Base-by-base conservation (phyloP, 768 basidiomycete species). In the Collybia nuda region DNA sequence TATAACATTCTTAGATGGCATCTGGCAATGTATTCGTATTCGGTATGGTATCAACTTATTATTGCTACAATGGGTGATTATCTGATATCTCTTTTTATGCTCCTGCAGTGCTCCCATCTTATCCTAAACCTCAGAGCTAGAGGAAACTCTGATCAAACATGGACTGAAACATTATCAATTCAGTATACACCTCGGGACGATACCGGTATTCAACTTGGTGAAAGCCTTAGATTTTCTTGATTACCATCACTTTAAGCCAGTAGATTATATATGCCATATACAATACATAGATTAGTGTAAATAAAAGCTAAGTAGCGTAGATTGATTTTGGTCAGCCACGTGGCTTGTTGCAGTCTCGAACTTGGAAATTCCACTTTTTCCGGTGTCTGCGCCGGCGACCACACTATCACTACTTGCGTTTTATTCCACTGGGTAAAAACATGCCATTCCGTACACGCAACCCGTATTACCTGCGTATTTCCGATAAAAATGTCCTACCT, bases 391-490 rank as follows among this genome's bases (percentile, higher is more conserved):
- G n/a, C n/a, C n/a, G n/a, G n/a, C n/a, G n/a, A n/a, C n/a, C n/a
- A n/a, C n/a, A n/a, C n/a, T n/a, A n/a, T n/a, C n/a, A n/a, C n/a
- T n/a, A n/a, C n/a, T n/a, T n/a, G n/a, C n/a, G n/a, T n/a, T n/a
- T n/a, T n/a, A n/a, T n/a, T n/a, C n/a, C n/a, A n/a, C n/a, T n/a
- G n/a, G n/a, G n/a, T n/a, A 14, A 28, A 28, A 7, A 21, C 14
- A 90, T 90, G 88, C 66, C 73, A 0, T 93, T 89, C 65, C 72
- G 75, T 23, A 75, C 84, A 17, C 78, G 91, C 41, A 96, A 94
- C 62, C 77, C 84, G 0, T 90, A 86, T 61, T 93, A 94, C 64
- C 75, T 97, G 48, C 82, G 93, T 39, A 83, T 93, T 44, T 90
- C 90, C 5, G 76, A 84, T 43, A 79, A 77, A 35, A 77, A 76